Conservation (phyloP, 208 protist species). For the Borovskyia barvae region DNA sequence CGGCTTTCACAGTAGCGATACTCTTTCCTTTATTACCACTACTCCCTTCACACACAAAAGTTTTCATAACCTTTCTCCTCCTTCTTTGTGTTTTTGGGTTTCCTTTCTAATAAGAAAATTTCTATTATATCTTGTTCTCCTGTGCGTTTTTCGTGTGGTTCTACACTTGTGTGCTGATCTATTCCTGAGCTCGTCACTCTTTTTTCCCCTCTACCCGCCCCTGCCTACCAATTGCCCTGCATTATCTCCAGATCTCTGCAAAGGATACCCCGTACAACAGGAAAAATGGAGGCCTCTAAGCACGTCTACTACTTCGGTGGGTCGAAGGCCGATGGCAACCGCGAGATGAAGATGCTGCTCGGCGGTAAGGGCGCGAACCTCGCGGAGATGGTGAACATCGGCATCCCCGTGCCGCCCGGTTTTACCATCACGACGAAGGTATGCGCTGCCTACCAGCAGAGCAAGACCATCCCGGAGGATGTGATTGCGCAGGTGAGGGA, state of each 20-base stretch:
- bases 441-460: constrained; percentile 76
- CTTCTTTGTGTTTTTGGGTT: constrained; percentile 3
- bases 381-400: constrained; percentile 91
- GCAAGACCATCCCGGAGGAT: constrained; percentile 49
- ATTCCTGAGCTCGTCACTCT: constrained; percentile 1
- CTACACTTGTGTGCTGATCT: constrained; percentile 3
- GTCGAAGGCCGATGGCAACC: constrained; percentile 76
- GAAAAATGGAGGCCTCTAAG: constrained; percentile 50
- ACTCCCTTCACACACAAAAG: constrained; percentile 1
- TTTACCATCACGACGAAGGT: constrained; percentile 94
- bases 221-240: not conserved
- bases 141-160: not conserved
- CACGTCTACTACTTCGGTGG: constrained; percentile 85
- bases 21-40: not conserved
- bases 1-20: not conserved
- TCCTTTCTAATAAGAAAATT: not conserved
- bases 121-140: not conserved
- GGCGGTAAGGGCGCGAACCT: constrained; percentile 94
- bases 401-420: constrained; percentile 91
- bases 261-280: not conserved
- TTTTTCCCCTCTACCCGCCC: not conserved
- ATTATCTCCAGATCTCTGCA: not conserved
- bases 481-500: constrained; percentile 68
- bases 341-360: constrained; percentile 89
- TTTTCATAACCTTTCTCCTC: not conserved